These are phyloP conservation scores for Lactarius evosmus DNA, from an alignment of 768 basidiomycete genomes.

Conservation along the genomic window DNA sequence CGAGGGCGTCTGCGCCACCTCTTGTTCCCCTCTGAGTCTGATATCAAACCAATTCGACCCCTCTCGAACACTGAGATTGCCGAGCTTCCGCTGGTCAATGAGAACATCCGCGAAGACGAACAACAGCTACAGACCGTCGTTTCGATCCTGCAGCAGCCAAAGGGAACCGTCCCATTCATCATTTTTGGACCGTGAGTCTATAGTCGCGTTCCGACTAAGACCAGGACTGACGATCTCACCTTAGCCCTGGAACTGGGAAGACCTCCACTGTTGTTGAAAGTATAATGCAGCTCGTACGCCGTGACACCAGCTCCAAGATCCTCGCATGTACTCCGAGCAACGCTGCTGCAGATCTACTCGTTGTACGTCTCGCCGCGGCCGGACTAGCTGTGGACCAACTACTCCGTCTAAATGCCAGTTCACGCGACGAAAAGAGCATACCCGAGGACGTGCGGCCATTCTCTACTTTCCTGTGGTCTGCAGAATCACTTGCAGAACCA, in stretches of 20 bases:
- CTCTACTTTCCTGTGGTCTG: slow-evolving; percentile 37
- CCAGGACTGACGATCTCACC: background rate
- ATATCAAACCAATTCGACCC: slow-evolving; percentile 30
- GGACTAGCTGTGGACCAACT: slow-evolving; percentile 35
- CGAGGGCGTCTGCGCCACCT: slow-evolving; percentile 45
- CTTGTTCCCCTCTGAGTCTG: slow-evolving; percentile 45
- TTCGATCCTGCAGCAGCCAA: slow-evolving; percentile 42
- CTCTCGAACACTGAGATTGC: slow-evolving; percentile 23
- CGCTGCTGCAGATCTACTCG: slow-evolving; percentile 38
- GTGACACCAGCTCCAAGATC: slow-evolving; percentile 29
- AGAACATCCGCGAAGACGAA: slow-evolving; percentile 43
- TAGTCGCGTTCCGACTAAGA: background rate
- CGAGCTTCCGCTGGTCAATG: slow-evolving; percentile 38
- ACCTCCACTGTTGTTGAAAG: slow-evolving; percentile 39
- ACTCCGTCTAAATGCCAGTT: slow-evolving; percentile 54
- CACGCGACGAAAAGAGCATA: slow-evolving; percentile 39
- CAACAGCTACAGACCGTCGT: slow-evolving; percentile 49
- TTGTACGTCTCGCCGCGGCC: slow-evolving; percentile 30
- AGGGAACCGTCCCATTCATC: slow-evolving; percentile 53
- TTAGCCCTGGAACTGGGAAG: slow-evolving; percentile 43
- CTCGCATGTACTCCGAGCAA: slow-evolving; percentile 41
- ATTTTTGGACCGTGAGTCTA: slow-evolving; percentile 59
- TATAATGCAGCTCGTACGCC: slow-evolving; percentile 36
- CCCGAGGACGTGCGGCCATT: slow-evolving; percentile 39
- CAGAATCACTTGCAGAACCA: no score